A percentile compares a stretch with the other conserved stretches of the same genome.
Evolutionary conservation across 768 basidiomycete genomes (phyloP).

Genomic region (Suillus fuscotomentosus): DNA sequence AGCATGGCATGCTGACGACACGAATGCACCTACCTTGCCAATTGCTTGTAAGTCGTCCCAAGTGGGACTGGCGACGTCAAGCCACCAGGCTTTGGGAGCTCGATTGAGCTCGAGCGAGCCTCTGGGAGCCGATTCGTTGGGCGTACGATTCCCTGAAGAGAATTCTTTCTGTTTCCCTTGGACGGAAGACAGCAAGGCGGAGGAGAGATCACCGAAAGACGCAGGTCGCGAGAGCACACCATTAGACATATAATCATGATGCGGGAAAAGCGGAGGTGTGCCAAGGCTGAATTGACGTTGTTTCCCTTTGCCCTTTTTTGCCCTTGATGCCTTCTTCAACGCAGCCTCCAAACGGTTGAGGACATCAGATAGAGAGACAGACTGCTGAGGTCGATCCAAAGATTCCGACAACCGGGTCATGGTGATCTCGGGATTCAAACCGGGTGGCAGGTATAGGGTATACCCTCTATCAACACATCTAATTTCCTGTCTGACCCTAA

Average conservation of each 20-base stretch:
- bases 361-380: slow-evolving; percentile 43
- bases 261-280: slow-evolving; percentile 10
- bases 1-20: neutral
- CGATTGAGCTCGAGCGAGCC: slow-evolving; percentile 8
- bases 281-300: slow-evolving; percentile 2
- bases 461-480: slow-evolving; percentile 63
- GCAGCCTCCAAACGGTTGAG: slow-evolving; percentile 49
- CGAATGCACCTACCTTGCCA: slow-evolving; percentile 60
- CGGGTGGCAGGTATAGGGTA: slow-evolving; percentile 58
- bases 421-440: slow-evolving; percentile 13
- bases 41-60: slow-evolving; percentile 87
- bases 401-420: neutral
- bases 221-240: slow-evolving; percentile 26
- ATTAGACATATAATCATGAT: slow-evolving; percentile 37
- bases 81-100: slow-evolving; percentile 74
- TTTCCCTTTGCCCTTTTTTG: slow-evolving; percentile 21
- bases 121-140: neutral
- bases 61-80: slow-evolving; percentile 84
- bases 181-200: slow-evolving; percentile 22
- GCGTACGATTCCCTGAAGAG: neutral
- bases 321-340: slow-evolving; percentile 39
- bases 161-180: slow-evolving; percentile 50
- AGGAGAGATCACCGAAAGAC: slow-evolving; percentile 28
- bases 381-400: slow-evolving; percentile 14
- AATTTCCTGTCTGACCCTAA: slow-evolving; percentile 61